Evolutionary conservation across 805 yeast genomes (phyloP).

Genomic region (Saccharomycopsis sp.): DNA sequence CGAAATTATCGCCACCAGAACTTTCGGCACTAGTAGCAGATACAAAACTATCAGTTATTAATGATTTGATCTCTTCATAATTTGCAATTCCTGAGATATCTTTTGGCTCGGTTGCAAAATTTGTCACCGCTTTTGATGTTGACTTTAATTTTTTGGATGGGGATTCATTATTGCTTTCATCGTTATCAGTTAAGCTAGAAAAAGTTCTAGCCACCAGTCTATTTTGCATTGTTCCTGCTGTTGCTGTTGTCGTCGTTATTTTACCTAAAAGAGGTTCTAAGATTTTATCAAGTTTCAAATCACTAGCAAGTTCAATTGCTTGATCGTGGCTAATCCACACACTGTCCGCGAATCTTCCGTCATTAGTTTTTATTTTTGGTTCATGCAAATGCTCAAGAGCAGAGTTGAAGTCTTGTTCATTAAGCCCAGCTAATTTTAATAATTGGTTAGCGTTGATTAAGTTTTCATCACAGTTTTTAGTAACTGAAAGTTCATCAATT

Average conservation of each 20-base stretch:
- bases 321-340: constrained; percentile 17
- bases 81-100: constrained; percentile 25
- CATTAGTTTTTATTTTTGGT: constrained; percentile 15
- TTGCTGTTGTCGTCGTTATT: background rate
- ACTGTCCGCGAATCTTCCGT: constrained; percentile 20
- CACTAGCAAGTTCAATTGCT: constrained; percentile 12
- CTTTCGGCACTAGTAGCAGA: constrained; percentile 24
- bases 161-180: constrained; percentile 27
- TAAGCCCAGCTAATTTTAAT: constrained; percentile 14
- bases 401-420: constrained; percentile 3
- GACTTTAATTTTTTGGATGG: constrained; percentile 34
- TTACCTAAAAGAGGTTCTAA: constrained; percentile 2
- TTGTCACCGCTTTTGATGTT: constrained; percentile 10
- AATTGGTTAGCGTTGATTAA: constrained; percentile 14
- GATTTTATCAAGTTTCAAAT: constrained; percentile 6
- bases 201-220: constrained; percentile 14
- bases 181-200: constrained; percentile 31
- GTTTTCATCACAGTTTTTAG: constrained; percentile 18
- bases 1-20: constrained; percentile 8
- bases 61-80: constrained; percentile 34
- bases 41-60: constrained; percentile 46
- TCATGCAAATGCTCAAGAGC: background rate
- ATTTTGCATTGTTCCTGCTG: background rate
- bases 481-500: constrained; percentile 7
- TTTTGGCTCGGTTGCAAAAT: constrained; percentile 30